A percentile compares a stretch with the other conserved stretches of the same genome.
These are phyloP conservation scores for Pichia eremophila DNA, from an alignment of 805 yeast species.

Conservation along the genomic window DNA sequence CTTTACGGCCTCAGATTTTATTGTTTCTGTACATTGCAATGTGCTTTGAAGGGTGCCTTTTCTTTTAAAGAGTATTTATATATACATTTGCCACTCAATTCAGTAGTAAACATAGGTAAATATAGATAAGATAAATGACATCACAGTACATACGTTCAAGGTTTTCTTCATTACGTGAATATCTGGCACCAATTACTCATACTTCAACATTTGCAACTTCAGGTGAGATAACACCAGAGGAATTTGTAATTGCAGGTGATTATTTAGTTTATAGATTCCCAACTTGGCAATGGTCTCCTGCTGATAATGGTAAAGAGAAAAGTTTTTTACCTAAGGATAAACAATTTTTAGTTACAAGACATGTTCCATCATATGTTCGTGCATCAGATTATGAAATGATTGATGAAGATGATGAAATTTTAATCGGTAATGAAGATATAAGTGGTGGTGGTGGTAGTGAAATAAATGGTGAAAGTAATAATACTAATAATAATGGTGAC, in stretches of 20 bases:
- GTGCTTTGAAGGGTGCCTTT: no score
- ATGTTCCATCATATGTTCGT: conserved; percentile 77
- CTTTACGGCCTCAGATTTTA: no score
- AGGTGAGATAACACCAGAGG: conserved; percentile 94
- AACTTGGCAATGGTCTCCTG: conserved; percentile 87
- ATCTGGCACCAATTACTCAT: conserved; percentile 82
- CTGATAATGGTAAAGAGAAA: conserved; percentile 43
- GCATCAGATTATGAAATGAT: conserved; percentile 42
- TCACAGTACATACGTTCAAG: conserved; percentile 51
- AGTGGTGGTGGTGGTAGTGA: neutral
- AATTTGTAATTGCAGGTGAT: conserved; percentile 91
- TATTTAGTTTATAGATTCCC: conserved; percentile 87
- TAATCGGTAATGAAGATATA: conserved; percentile 14
- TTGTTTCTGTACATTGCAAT: no score
- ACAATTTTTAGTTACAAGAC: conserved; percentile 80
- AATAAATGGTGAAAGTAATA: conserved; percentile 1
- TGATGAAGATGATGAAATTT: conserved; percentile 18
- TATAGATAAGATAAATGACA: conserved; percentile 13
- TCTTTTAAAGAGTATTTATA: no score
- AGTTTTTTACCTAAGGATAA: conserved; percentile 79
- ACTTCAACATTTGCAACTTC: conserved; percentile 76
- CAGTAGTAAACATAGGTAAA: no score
- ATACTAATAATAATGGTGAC: conserved; percentile 29
- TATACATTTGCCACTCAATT: no score
- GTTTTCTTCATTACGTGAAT: conserved; percentile 78